Percentiles rank a stretch among this genome's conserved stretches.
phyloP scores from a whole-genome alignment of 2,329 filamentous ascomycete species.

The Cercospora zeae-maydis region DNA sequence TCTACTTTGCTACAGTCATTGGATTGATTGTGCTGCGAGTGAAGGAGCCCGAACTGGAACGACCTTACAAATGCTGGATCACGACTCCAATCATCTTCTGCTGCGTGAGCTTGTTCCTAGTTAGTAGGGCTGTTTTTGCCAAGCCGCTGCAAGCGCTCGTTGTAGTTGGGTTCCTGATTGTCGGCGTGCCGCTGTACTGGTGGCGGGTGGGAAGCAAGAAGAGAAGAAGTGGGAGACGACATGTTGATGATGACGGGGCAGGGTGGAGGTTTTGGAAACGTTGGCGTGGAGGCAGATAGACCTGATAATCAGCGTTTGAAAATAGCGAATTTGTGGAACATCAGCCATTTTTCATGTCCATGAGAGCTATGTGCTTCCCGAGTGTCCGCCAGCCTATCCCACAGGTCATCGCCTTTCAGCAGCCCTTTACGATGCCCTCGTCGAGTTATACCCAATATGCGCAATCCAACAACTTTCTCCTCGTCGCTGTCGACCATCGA shows the following conservation, averaged over 20 bases:
- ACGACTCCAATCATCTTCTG: constrained; percentile 96
- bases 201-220: constrained; percentile 69
- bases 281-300: constrained; percentile 34
- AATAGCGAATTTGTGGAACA: background rate
- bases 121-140: constrained; percentile 83
- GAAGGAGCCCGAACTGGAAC: constrained; percentile 77
- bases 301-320: background rate
- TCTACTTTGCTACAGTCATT: constrained; percentile 94
- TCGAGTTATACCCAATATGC: background rate
- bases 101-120: constrained; percentile 89
- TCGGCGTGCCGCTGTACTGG: constrained; percentile 83
- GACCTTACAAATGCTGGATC: constrained; percentile 95
- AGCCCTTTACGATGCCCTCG: background rate
- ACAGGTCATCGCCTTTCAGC: background rate
- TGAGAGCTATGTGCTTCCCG: background rate
- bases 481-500: background rate
- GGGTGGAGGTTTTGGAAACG: constrained; percentile 45
- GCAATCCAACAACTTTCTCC: background rate
- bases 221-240: constrained; percentile 27
- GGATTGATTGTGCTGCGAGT: constrained; percentile 89
- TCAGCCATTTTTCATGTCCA: background rate
- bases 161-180: constrained; percentile 78
- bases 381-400: background rate
- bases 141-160: constrained; percentile 86
- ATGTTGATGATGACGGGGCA: constrained; percentile 25